A percentile compares a stretch with the other conserved stretches of the same genome.
phyloP scores from a whole-genome alignment of 345 rosid genomes.

The Crucihimalaya himalaica region DNA sequence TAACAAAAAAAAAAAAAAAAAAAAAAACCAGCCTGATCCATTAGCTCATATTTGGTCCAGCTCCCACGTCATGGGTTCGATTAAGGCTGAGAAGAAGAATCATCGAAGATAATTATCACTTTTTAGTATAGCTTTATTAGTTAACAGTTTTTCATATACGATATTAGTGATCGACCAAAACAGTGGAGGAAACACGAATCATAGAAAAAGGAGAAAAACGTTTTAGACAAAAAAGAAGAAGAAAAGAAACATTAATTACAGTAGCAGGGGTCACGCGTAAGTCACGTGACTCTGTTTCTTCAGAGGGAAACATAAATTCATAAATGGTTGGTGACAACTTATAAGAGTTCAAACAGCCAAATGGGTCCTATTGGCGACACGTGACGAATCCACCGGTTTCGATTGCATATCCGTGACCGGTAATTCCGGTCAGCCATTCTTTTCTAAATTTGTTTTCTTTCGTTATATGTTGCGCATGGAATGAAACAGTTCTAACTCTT shows the following conservation, averaged over 20 bases:
- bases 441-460: background rate
- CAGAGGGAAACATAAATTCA: slow-evolving; percentile 20
- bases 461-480: slow-evolving; percentile 12
- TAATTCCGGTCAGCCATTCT: slow-evolving; percentile 35
- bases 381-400: slow-evolving; percentile 17
- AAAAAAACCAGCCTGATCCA: too few species aligned
- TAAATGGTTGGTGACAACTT: slow-evolving; percentile 10
- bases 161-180: background rate
- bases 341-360: background rate
- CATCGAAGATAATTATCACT: too few species aligned
- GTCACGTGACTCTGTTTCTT: slow-evolving; percentile 38
- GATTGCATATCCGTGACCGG: slow-evolving; percentile 11
- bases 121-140: background rate
- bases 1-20: too few species aligned
- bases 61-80: too few species aligned
- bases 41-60: too few species aligned
- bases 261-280: slow-evolving; percentile 26
- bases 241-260: background rate
- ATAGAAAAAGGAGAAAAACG: background rate
- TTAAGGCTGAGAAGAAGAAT: too few species aligned
- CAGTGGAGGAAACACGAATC: slow-evolving; percentile 4
- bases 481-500: slow-evolving; percentile 5
- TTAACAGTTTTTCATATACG: background rate
- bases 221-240: slow-evolving; percentile 19
- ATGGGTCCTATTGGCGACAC: slow-evolving; percentile 5